Conservation (phyloP, 2,329 filamentous ascomycete species). For the Arthrocladium fulminans region DNA sequence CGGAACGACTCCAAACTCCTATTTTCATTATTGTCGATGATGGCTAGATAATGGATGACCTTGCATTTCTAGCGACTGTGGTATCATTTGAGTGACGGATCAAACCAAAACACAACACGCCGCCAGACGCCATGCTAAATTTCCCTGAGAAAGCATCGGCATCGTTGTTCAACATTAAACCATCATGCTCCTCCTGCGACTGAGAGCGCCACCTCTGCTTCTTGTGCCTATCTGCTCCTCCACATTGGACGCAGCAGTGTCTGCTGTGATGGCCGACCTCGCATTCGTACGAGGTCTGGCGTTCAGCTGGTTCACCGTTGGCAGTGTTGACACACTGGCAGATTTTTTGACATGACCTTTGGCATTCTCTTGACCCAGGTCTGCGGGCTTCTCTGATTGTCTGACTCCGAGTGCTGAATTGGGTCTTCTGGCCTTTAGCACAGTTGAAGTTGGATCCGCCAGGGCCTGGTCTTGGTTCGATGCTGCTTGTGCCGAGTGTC, state of each 20-base stretch:
- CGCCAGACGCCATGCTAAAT: neutral
- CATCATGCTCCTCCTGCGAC: conserved; percentile 6
- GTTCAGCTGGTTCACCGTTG: neutral
- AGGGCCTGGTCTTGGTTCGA: neutral
- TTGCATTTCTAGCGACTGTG: neutral
- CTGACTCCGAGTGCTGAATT: neutral
- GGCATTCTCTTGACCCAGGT: neutral
- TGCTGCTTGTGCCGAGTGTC: neutral
- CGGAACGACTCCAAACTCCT: too few relatives aligned
- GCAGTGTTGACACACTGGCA: neutral
- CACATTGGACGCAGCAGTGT: neutral
- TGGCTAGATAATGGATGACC: too few relatives aligned
- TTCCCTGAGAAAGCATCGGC: neutral
- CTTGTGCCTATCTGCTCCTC: neutral
- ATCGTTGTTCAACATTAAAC: neutral
- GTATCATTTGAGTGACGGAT: neutral
- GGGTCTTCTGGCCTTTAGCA: neutral
- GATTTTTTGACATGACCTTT: neutral
- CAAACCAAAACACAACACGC: neutral
- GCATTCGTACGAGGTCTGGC: neutral
- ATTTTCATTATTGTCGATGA: too few relatives aligned
- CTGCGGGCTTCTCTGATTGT: neutral
- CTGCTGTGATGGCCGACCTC: neutral
- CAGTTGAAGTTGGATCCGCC: neutral
- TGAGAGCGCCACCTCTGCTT: conserved; percentile 2